Base-by-base conservation (phyloP, 2,329 filamentous ascomycete genomes). In the Phialocephala subalpina region DNA sequence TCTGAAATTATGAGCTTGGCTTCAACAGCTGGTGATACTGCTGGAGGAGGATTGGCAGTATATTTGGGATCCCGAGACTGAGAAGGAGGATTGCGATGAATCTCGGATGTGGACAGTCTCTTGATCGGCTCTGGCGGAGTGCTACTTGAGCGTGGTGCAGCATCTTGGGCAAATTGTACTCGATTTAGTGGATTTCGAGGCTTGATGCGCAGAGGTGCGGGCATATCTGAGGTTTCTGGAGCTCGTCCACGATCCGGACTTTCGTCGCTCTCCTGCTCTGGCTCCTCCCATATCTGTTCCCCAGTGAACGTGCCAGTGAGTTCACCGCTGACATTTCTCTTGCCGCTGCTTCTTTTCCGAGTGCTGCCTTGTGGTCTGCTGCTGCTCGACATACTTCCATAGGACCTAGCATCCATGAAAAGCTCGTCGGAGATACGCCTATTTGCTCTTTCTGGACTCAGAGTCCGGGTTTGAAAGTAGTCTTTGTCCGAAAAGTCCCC, bases 281-380 rank as follows among this genome's bases (percentile, higher is more conserved):
- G 92, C 76, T 97, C 95, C 77, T 97, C 94, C 84, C 93, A 97
- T 67, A 97, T 94, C 74, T 92, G 89, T 75, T 94, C 91, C 38
- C 90, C 87, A 1, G 90, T 90, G 76, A 93, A 94, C 1, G 89
- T 86, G 27, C 70, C 67, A 62, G 86, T 82, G 65, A 90, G 80
- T 74, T 91, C 89, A 22, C 89, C 90, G 75, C 90, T 93, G 73
- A 89, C 85, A 70, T 92, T 91, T 67, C 91, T 85, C 78, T 87
- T 76, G 8, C 61, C 70, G 60, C 73, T 73, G 56, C 67, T 73
- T 56, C 65, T 70, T 65, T 70, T 69, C 16, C 64, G 66, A 25
- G 70, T 67, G 27, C 64, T 58, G 16, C 65, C 64, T 25, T 45
- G 55, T 20, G 57, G 58, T 59, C 67, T 67, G 33, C 29, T 45